Percentiles rank a stretch among this genome's conserved stretches.
These are phyloP conservation scores for Penicillium alfredii DNA, from an alignment of 495 filamentous ascomycete species.

Conservation along the genomic window DNA sequence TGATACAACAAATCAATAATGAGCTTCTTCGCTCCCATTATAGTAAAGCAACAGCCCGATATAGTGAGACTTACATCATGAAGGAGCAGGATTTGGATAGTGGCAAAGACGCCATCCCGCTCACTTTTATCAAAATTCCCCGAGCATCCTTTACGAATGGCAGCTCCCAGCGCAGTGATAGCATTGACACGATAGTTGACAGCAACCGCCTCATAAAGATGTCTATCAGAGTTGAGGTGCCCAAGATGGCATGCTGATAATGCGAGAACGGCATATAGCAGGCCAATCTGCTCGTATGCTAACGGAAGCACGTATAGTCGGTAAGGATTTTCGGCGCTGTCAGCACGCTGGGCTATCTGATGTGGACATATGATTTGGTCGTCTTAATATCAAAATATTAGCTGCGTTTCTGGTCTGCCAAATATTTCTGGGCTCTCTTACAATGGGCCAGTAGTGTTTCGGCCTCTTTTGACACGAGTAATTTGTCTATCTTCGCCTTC, in stretches of 20 bases:
- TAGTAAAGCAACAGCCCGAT: not conserved
- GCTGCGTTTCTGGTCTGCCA: not conserved
- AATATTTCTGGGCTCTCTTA: too few species aligned
- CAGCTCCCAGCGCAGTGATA: slow-evolving; percentile 26
- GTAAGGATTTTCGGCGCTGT: slow-evolving; percentile 29
- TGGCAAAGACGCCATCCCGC: slow-evolving; percentile 32
- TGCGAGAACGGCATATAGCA: slow-evolving; percentile 31
- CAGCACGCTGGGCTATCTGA: slow-evolving; percentile 28
- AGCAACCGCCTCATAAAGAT: slow-evolving; percentile 24
- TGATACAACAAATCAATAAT: slow-evolving; percentile 6
- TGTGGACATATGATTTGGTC: slow-evolving; percentile 33
- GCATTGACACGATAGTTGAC: slow-evolving; percentile 35
- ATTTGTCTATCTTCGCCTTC: not conserved
- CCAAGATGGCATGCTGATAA: slow-evolving; percentile 34
- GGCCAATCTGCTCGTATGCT: slow-evolving; percentile 29
- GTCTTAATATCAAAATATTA: slow-evolving; percentile 24
- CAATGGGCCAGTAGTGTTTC: slow-evolving; percentile 23
- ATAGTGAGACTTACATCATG: slow-evolving; percentile 29
- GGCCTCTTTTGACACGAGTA: slow-evolving; percentile 4
- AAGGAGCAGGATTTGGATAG: slow-evolving; percentile 34
- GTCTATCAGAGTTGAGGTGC: slow-evolving; percentile 16
- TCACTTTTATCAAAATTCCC: slow-evolving; percentile 23
- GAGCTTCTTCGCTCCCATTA: not conserved
- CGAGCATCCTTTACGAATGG: slow-evolving; percentile 25
- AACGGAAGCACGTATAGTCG: slow-evolving; percentile 31